Evolutionary conservation across 2,329 filamentous ascomycete species (phyloP), one percentile per base, ranked within the genome.

Genomic region (Raffaelea deltoideospora): DNA sequence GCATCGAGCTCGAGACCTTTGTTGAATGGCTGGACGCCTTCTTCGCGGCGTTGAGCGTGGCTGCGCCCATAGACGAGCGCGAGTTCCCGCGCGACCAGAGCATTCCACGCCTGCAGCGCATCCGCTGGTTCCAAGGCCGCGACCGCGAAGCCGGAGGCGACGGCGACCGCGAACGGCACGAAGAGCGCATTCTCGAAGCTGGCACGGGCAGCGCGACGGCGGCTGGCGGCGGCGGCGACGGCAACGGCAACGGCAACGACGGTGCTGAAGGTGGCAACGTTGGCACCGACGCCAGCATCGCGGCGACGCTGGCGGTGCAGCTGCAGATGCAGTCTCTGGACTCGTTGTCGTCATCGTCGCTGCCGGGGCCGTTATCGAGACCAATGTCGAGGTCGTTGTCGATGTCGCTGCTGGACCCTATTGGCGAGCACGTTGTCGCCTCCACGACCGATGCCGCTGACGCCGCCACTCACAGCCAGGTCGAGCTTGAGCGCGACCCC

Each of bases 21-120:
- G 64, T 82, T 42, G 65, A 66, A 34, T 81, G 80, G 76, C 58
- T 84, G 3, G 75, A 83, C 48, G 63, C 64, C 3, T 58, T 83
- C 10, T 80, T 77, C 48, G 76, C 77, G n/a, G 79, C 76, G 33
- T 79, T 86, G 41, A 76, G 83, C 48, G 69, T 86, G 17, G 72
- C 79, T 11, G 63, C 70, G 1, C 72, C 78, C 1, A 65, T 85
- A 28, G 80, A 86, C 45, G 79, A 84, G 45, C 71, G 81, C 33
- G 66, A 72, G 31, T 68, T 76, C 36, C 72, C 73, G 3, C 60
- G 65, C 30, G 73, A 77, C 47, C 69, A 73, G 53, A 74, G 69
- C 26, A 67, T 76, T 35, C 72, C 73, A 10, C 60, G 69, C n/a
- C 57, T 67, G 30, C 66, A 69, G 45, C 57, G 67, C 23, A 59